phyloP scores from a whole-genome alignment of 352 stramenopile species.

The Phytopythium ostracodes region DNA sequence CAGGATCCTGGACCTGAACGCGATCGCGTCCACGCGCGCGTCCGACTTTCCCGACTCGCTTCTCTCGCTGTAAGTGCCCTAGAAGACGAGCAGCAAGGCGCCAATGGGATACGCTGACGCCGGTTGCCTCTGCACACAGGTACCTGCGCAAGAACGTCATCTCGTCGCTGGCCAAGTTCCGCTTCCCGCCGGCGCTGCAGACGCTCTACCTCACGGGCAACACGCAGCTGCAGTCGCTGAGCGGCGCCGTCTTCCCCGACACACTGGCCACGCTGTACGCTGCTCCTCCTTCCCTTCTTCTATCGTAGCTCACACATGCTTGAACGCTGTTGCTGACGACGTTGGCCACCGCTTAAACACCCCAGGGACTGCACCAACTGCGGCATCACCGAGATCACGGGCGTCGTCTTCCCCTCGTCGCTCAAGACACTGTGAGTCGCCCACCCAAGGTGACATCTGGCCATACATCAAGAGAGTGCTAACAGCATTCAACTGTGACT shows the following conservation, averaged over 20 bases:
- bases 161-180: constrained; percentile 18
- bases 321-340: constrained; percentile 2
- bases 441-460: too few species aligned
- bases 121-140: background rate
- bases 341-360: background rate
- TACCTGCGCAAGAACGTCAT: constrained; percentile 35
- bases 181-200: constrained; percentile 16
- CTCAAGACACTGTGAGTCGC: constrained; percentile 9
- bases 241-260: constrained; percentile 38
- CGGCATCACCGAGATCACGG: constrained; percentile 21
- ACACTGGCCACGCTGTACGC: constrained; percentile 29
- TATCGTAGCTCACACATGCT: too few species aligned
- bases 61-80: constrained; percentile 4
- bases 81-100: background rate
- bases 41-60: constrained; percentile 12
- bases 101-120: background rate
- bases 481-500: background rate
- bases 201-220: constrained; percentile 37
- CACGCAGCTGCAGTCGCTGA: constrained; percentile 29
- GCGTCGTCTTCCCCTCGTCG: constrained; percentile 28
- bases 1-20: constrained; percentile 15
- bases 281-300: background rate
- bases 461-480: background rate
- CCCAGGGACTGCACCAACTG: constrained; percentile 15
- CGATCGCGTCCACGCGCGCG: constrained; percentile 6